These are phyloP conservation scores for Saprolegnia parasitica DNA, from an alignment of 352 stramenopile species.

Conservation along the genomic window DNA sequence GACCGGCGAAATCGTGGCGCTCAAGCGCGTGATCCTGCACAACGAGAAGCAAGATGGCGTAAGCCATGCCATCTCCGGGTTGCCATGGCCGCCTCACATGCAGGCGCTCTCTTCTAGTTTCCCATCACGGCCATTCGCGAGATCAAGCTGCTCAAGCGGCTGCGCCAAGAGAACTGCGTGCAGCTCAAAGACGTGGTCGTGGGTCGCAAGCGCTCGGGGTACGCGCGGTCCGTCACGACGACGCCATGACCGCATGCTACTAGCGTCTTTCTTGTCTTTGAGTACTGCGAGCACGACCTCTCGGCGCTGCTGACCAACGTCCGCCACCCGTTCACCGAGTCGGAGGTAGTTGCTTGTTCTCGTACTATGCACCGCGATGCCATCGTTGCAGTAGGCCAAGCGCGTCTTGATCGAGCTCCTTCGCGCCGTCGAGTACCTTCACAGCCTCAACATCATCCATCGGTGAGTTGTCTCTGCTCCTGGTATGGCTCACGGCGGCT, in stretches of 20 bases:
- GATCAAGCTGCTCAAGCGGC: constrained; percentile 87
- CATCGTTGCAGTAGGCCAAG: constrained; percentile 90
- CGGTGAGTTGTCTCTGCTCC: constrained; percentile 25
- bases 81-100: background rate
- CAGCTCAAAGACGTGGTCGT: constrained; percentile 91
- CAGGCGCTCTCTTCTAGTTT: constrained; percentile 37
- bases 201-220: constrained; percentile 60
- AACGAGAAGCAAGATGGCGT: constrained; percentile 88
- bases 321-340: constrained; percentile 79
- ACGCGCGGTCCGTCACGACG: constrained; percentile 52
- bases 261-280: constrained; percentile 93
- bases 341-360: constrained; percentile 83
- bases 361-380: constrained; percentile 87
- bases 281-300: constrained; percentile 91
- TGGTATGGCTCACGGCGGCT: constrained; percentile 88
- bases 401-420: constrained; percentile 72
- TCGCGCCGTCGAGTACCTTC: constrained; percentile 19
- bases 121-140: constrained; percentile 73
- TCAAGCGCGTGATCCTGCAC: constrained; percentile 90
- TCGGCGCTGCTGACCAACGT: constrained; percentile 91
- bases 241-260: constrained; percentile 32
- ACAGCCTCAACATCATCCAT: constrained; percentile 31
- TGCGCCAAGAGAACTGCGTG: constrained; percentile 94
- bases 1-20: constrained; percentile 68
- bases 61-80: constrained; percentile 12